Conservation (phyloP, 2,329 filamentous ascomycete species). For the Talaromyces sp. region DNA sequence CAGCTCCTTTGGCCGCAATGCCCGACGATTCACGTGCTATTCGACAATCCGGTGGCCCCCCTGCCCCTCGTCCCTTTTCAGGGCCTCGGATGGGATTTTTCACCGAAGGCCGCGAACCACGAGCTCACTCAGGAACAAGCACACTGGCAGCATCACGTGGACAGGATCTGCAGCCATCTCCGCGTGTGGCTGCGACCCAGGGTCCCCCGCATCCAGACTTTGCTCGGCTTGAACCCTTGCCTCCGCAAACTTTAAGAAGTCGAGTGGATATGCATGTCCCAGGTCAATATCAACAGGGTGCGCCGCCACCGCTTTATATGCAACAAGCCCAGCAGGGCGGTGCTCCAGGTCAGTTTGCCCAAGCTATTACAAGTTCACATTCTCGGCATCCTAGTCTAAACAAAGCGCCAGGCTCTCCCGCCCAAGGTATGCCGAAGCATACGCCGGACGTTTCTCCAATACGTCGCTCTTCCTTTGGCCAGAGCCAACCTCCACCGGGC, state of each 20-base stretch:
- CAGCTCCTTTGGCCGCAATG: slow-evolving; percentile 22
- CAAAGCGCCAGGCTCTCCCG: slow-evolving; percentile 31
- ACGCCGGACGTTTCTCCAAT: slow-evolving; percentile 31
- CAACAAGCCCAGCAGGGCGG: slow-evolving; percentile 5
- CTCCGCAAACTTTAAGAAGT: slow-evolving; percentile 19
- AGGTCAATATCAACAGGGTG: slow-evolving; percentile 19
- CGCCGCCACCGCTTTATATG: slow-evolving; percentile 17
- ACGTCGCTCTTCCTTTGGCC: slow-evolving; percentile 32
- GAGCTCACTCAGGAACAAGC: slow-evolving; percentile 13
- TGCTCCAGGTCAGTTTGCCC: slow-evolving; percentile 16
- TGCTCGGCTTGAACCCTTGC: slow-evolving; percentile 30
- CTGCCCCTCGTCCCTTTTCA: slow-evolving; percentile 27
- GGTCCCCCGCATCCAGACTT: slow-evolving; percentile 22
- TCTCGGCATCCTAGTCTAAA: slow-evolving; percentile 32
- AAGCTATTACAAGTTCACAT: slow-evolving; percentile 25
- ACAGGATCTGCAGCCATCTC: slow-evolving; percentile 26
- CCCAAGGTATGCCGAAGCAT: slow-evolving; percentile 22
- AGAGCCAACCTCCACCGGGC: slow-evolving; percentile 17
- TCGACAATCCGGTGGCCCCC: slow-evolving; percentile 19
- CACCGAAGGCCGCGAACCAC: slow-evolving; percentile 30
- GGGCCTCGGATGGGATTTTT: slow-evolving; percentile 45
- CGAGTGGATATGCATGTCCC: slow-evolving; percentile 12
- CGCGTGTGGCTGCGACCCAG: slow-evolving; percentile 24
- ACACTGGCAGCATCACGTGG: slow-evolving; percentile 20
- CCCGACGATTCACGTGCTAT: slow-evolving; percentile 33